A percentile compares a stretch with the other conserved stretches of the same genome.
Conservation (phyloP, 768 basidiomycete species). For the Cyclocybe aegerita region DNA sequence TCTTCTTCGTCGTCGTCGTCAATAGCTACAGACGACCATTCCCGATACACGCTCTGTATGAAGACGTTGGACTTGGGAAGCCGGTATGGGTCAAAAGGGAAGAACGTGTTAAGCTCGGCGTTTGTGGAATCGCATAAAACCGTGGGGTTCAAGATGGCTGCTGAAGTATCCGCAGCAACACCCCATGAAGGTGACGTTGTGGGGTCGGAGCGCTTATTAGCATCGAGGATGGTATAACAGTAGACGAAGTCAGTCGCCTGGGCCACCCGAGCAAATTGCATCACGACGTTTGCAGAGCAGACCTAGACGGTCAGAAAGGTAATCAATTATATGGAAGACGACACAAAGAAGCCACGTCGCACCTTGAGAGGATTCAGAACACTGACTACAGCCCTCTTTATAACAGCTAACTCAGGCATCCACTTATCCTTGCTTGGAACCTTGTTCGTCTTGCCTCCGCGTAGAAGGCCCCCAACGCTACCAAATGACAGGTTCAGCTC, state of each 20-base stretch:
- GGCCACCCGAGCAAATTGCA: slow-evolving; percentile 92
- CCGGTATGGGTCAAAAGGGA: slow-evolving; percentile 97
- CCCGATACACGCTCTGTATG: slow-evolving; percentile 83
- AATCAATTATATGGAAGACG: not conserved
- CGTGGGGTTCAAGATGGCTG: slow-evolving; percentile 12
- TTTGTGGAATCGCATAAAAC: slow-evolving; percentile 32
- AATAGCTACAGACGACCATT: slow-evolving; percentile 84
- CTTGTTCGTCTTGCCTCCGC: slow-evolving; percentile 1
- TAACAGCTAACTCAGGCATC: slow-evolving; percentile 76
- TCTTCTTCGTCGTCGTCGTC: slow-evolving; percentile 74
- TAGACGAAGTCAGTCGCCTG: slow-evolving; percentile 91
- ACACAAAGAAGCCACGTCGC: slow-evolving; percentile 8
- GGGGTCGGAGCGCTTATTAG: slow-evolving; percentile 70
- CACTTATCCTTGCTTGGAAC: slow-evolving; percentile 55
- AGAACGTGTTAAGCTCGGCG: slow-evolving; percentile 87
- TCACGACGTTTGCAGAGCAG: slow-evolving; percentile 87
- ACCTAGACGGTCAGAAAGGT: slow-evolving; percentile 43
- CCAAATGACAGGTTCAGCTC: slow-evolving; percentile 16
- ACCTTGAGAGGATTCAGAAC: slow-evolving; percentile 91
- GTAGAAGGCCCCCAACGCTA: not conserved
- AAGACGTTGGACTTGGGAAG: slow-evolving; percentile 76
- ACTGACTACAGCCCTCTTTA: slow-evolving; percentile 80
- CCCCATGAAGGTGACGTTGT: slow-evolving; percentile 21
- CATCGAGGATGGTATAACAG: slow-evolving; percentile 89
- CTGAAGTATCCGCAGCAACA: not conserved